phyloP scores from a whole-genome alignment of 2,329 filamentous ascomycete species.

The Fusarium algeriense region DNA sequence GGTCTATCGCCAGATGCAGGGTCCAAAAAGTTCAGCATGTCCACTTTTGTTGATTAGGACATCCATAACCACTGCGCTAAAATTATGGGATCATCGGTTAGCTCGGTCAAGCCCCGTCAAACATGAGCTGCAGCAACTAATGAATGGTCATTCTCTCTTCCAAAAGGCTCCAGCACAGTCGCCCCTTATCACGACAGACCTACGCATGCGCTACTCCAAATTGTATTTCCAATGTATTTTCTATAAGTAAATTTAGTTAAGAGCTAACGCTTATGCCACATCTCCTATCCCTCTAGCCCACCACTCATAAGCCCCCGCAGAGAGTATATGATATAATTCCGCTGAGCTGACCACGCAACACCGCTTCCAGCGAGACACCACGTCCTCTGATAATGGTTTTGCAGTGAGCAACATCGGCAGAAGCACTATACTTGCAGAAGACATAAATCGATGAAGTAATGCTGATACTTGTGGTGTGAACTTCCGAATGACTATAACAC shows the following conservation, averaged over 20 bases:
- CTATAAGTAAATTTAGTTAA: background rate
- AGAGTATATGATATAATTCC: background rate
- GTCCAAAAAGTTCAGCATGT: too few relatives aligned
- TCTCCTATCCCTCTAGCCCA: background rate
- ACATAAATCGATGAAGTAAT: background rate
- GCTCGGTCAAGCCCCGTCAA: too few relatives aligned
- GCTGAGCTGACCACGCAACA: background rate
- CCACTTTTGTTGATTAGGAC: too few relatives aligned
- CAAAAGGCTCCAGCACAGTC: too few relatives aligned
- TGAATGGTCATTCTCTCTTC: too few relatives aligned
- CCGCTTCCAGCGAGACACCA: background rate
- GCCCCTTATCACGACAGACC: too few relatives aligned
- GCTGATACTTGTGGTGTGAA: background rate
- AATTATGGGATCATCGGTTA: too few relatives aligned
- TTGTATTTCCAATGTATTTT: background rate
- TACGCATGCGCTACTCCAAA: background rate
- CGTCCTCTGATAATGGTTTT: background rate
- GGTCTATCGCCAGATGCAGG: too few relatives aligned
- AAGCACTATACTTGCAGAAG: background rate
- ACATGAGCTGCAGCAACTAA: too few relatives aligned
- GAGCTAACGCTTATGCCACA: background rate
- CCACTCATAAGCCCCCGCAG: background rate
- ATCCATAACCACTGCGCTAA: too few relatives aligned
- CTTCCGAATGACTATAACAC: background rate
- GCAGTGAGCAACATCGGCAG: background rate